Evolutionary conservation across 2,329 filamentous ascomycete species (phyloP).

Genomic region (Penicillium rolfsii): DNA sequence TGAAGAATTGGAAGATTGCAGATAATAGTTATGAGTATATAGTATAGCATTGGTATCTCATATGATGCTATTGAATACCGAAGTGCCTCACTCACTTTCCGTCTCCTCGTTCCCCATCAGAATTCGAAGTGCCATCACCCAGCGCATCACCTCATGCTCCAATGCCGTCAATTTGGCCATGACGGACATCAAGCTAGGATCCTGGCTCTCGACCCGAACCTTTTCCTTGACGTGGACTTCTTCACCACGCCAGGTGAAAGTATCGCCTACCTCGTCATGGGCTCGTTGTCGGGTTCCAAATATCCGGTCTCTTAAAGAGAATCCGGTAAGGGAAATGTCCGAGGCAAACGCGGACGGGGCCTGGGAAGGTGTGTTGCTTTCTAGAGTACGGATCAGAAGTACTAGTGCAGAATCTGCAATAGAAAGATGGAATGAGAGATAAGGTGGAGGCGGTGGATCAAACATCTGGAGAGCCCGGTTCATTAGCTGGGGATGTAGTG

Average conservation of each 20-base stretch:
- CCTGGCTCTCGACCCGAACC: slow-evolving; percentile 82
- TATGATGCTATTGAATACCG: neutral
- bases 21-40: neutral
- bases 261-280: slow-evolving; percentile 78
- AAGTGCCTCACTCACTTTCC: slow-evolving; percentile 37
- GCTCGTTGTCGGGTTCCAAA: slow-evolving; percentile 59
- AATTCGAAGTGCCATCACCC: slow-evolving; percentile 71
- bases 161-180: slow-evolving; percentile 81
- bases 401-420: slow-evolving; percentile 72
- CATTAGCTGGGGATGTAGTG: neutral
- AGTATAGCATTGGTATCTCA: neutral
- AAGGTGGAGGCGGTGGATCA: slow-evolving; percentile 64
- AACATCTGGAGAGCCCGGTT: slow-evolving; percentile 50
- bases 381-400: slow-evolving; percentile 70
- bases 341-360: slow-evolving; percentile 68
- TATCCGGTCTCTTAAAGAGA: slow-evolving; percentile 62
- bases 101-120: slow-evolving; percentile 71
- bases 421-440: slow-evolving; percentile 72
- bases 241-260: slow-evolving; percentile 70
- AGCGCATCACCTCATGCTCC: slow-evolving; percentile 70
- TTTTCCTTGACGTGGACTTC: slow-evolving; percentile 89
- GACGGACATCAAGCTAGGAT: slow-evolving; percentile 81
- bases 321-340: slow-evolving; percentile 64
- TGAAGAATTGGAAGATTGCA: neutral
- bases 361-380: slow-evolving; percentile 63